A percentile compares a stretch with the other conserved stretches of the same genome.
These are phyloP conservation scores for Sporothrix pallida DNA, from an alignment of 2,329 filamentous ascomycete species.

Conservation along the genomic window DNA sequence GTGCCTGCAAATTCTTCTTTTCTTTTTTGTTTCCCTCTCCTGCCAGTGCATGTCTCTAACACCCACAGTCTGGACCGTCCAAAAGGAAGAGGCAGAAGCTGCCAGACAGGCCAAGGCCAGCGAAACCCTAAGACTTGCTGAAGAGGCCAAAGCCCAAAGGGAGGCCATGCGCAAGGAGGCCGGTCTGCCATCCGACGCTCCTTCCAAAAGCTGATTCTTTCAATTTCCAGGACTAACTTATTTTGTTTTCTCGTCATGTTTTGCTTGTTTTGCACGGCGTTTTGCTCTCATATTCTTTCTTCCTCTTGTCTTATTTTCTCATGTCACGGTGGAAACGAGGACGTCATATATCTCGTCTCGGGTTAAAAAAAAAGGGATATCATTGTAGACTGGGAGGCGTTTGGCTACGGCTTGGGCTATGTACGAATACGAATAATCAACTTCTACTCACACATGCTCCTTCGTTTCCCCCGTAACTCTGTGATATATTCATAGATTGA, in stretches of 20 bases:
- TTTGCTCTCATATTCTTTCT: neutral
- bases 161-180: slow-evolving; percentile 58
- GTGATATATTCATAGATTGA: neutral
- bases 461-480: neutral
- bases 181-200: slow-evolving; percentile 48
- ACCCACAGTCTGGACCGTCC: slow-evolving; percentile 56
- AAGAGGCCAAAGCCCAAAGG: slow-evolving; percentile 52
- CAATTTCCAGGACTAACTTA: no score
- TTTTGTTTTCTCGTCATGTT: neutral
- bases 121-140: slow-evolving; percentile 47
- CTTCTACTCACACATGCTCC: neutral
- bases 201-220: slow-evolving; percentile 18
- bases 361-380: slow-evolving; percentile 13
- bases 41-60: slow-evolving; percentile 19
- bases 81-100: slow-evolving; percentile 55
- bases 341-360: neutral
- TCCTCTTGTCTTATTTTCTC: neutral
- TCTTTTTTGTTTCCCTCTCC: neutral
- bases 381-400: slow-evolving; percentile 24
- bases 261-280: neutral
- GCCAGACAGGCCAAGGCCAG: slow-evolving; percentile 48
- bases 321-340: neutral
- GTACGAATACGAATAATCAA: neutral
- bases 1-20: neutral
- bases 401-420: slow-evolving; percentile 20